Conservation (phyloP, 352 stramenopile genomes). For the Aphanomyces astaci region DNA sequence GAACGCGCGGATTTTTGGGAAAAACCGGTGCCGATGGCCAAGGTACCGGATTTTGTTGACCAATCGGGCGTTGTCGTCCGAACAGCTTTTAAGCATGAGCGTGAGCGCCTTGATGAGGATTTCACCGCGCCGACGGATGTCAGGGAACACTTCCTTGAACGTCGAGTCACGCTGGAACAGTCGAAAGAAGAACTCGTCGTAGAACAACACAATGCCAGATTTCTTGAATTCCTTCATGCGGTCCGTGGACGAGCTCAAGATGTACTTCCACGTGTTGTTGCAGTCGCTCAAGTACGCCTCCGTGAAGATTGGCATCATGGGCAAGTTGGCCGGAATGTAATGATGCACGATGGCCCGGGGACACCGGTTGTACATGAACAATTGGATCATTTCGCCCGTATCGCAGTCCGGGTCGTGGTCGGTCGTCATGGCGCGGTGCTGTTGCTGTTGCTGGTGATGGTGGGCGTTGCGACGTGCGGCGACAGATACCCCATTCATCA, state of each 20-base stretch:
- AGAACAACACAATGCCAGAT: conserved; percentile 19
- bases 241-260: conserved; percentile 21
- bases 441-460: background rate
- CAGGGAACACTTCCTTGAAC: conserved; percentile 22
- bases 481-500: background rate
- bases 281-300: conserved; percentile 20
- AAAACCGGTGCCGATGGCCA: conserved; percentile 21
- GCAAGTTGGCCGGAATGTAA: conserved; percentile 23
- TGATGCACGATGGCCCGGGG: conserved; percentile 19
- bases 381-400: conserved; percentile 22
- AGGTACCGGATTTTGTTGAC: conserved; percentile 24
- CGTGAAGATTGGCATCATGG: conserved; percentile 23
- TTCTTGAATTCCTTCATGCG: conserved; percentile 24
- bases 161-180: conserved; percentile 20
- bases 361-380: conserved; percentile 21
- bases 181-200: conserved; percentile 24
- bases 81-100: conserved; percentile 21
- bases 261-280: conserved; percentile 25
- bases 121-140: conserved; percentile 17
- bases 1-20: conserved; percentile 22
- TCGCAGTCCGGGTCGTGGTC: conserved; percentile 19
- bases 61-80: conserved; percentile 18
- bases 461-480: background rate
- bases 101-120: conserved; percentile 23
- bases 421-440: background rate